Evolutionary conservation across 179 eudicot species (phyloP).

Genomic region (Beta macrorhiza): DNA sequence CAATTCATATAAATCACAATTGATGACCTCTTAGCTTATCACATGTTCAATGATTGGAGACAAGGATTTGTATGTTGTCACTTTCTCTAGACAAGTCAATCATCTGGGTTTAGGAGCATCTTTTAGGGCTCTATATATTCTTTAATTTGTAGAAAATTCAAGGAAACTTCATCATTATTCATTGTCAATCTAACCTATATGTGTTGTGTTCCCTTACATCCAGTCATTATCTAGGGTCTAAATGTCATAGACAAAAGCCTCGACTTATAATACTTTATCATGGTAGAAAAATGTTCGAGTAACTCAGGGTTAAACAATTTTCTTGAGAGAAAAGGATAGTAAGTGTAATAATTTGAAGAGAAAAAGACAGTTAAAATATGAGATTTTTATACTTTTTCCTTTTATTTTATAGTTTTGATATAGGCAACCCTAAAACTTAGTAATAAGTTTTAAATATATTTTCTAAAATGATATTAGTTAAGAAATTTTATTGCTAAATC

Average conservation of each 20-base stretch:
- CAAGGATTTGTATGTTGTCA: conserved; percentile 22
- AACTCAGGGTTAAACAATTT: too few relatives aligned
- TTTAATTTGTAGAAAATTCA: conserved; percentile 8
- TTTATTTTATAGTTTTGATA: too few relatives aligned
- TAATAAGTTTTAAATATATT: too few relatives aligned
- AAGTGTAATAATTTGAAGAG: too few relatives aligned
- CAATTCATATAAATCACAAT: not conserved
- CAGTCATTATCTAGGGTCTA: conserved; percentile 11
- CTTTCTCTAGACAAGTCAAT: conserved; percentile 22
- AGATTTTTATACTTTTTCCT: too few relatives aligned
- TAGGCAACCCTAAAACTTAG: too few relatives aligned
- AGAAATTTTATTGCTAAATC: too few relatives aligned
- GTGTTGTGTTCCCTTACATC: conserved; percentile 8
- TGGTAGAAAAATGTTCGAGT: too few relatives aligned
- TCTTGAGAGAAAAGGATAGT: too few relatives aligned
- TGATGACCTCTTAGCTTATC: not conserved
- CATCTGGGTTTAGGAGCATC: not conserved
- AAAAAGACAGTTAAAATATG: too few relatives aligned
- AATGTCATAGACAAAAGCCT: not conserved
- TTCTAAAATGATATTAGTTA: too few relatives aligned
- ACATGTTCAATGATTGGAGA: conserved; percentile 28
- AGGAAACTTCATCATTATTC: conserved; percentile 17
- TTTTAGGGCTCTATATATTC: not conserved
- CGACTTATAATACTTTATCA: not conserved
- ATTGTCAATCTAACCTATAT: not conserved